These are phyloP conservation scores for Chrysochromulina parva DNA, from an alignment of 78 protist species.

Conservation along the genomic window DNA sequence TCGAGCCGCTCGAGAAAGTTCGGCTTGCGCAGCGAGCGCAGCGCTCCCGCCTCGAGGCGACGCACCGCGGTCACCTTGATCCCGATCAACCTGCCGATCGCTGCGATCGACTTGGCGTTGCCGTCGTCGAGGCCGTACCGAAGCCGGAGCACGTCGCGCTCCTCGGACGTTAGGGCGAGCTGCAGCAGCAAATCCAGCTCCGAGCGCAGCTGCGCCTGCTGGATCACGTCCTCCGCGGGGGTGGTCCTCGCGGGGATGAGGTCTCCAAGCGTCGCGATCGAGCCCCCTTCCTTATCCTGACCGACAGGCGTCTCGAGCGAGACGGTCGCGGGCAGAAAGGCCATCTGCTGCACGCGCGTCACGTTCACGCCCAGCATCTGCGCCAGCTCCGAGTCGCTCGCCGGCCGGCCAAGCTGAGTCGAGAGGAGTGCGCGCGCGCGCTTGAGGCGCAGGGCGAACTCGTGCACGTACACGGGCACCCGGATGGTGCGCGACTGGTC, in stretches of 20 bases:
- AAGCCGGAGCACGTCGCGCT: slow-evolving; percentile 28
- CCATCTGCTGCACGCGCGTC: background rate
- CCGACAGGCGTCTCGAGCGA: background rate
- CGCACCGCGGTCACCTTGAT: no score
- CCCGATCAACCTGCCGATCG: no score
- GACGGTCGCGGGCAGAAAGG: background rate
- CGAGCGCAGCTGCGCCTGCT: background rate
- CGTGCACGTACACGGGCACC: background rate
- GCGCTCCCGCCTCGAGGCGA: no score
- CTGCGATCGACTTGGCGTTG: background rate
- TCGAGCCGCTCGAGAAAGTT: no score
- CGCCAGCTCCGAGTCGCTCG: background rate
- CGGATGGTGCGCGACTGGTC: background rate
- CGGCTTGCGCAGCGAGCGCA: no score
- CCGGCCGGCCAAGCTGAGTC: background rate
- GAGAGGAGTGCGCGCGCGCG: background rate
- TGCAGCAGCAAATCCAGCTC: background rate
- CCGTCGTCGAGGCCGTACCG: slow-evolving; percentile 38
- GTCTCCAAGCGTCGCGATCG: background rate
- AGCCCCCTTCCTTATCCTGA: background rate
- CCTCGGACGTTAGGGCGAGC: background rate
- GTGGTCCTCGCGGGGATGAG: background rate
- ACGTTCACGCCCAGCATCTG: background rate
- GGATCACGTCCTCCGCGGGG: background rate
- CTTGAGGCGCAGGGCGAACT: background rate